A percentile compares a stretch with the other conserved stretches of the same genome.
These are phyloP conservation scores for Pterocarpus santalinus DNA, from an alignment of 306 rosid species.

Conservation along the genomic window DNA sequence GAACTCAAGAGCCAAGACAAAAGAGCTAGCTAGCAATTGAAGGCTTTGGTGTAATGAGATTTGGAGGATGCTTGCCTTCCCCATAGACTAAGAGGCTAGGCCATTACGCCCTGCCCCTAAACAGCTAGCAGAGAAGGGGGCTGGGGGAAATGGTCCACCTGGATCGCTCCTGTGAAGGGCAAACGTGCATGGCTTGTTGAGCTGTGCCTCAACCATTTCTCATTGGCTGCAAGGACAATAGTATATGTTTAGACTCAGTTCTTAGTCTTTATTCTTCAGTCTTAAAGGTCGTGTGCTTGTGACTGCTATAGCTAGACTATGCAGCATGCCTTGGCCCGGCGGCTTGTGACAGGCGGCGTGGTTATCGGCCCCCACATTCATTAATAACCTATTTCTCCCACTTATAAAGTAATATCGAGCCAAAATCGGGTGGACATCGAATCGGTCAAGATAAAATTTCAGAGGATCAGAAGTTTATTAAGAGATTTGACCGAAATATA, in stretches of 20 bases:
- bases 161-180: conserved; percentile 24
- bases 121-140: not conserved
- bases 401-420: not conserved
- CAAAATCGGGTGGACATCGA: no score
- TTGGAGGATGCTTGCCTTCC: conserved; percentile 11
- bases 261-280: not conserved
- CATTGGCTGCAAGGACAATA: conserved; percentile 22
- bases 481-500: no score
- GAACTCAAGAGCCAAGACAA: not conserved
- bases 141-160: conserved; percentile 30
- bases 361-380: conserved; percentile 23
- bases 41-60: not conserved
- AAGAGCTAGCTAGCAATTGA: not conserved
- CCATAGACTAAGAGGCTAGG: conserved; percentile 26
- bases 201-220: not conserved
- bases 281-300: conserved; percentile 33
- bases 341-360: conserved; percentile 25
- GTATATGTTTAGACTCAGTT: not conserved
- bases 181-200: not conserved
- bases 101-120: conserved; percentile 35
- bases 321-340: conserved; percentile 17
- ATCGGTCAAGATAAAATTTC: no score
- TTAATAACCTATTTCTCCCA: not conserved
- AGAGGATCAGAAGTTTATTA: no score
- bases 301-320: conserved; percentile 5